Evolutionary conservation across 768 basidiomycete genomes (phyloP).

Genomic region (Lactarius trivialis): DNA sequence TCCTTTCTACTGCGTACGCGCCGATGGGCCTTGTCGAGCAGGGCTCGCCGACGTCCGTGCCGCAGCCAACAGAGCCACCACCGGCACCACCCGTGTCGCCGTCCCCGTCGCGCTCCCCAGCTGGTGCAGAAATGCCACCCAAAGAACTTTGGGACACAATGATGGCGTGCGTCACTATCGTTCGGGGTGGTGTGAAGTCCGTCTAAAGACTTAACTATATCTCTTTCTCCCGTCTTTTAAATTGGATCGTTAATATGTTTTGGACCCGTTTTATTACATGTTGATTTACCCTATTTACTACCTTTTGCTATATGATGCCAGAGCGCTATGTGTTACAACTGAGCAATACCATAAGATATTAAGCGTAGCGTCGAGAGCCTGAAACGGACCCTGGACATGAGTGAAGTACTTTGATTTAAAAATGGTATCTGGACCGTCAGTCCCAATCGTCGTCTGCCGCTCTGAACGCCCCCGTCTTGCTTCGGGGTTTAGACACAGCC

Average conservation of each 20-base stretch:
- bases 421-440: neutral
- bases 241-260: neutral
- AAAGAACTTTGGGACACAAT: constrained; percentile 31
- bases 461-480: constrained; percentile 16
- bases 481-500: constrained; percentile 13
- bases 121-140: neutral
- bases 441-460: constrained; percentile 16
- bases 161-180: constrained; percentile 28
- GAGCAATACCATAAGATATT: neutral
- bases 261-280: neutral
- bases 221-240: neutral
- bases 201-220: neutral
- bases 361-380: neutral
- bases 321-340: neutral
- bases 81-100: neutral
- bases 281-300: neutral
- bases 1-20: constrained; percentile 46
- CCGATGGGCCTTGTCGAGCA: constrained; percentile 47
- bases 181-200: constrained; percentile 14
- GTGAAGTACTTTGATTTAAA: neutral
- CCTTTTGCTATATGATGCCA: neutral
- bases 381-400: neutral
- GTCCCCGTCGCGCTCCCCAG: neutral
- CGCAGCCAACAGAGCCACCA: neutral
- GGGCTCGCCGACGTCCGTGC: constrained; percentile 23